A percentile compares a stretch with the other conserved stretches of the same genome.
Evolutionary conservation across 2,329 filamentous ascomycete genomes (phyloP).

Genomic region (Aureobasidium sp.): DNA sequence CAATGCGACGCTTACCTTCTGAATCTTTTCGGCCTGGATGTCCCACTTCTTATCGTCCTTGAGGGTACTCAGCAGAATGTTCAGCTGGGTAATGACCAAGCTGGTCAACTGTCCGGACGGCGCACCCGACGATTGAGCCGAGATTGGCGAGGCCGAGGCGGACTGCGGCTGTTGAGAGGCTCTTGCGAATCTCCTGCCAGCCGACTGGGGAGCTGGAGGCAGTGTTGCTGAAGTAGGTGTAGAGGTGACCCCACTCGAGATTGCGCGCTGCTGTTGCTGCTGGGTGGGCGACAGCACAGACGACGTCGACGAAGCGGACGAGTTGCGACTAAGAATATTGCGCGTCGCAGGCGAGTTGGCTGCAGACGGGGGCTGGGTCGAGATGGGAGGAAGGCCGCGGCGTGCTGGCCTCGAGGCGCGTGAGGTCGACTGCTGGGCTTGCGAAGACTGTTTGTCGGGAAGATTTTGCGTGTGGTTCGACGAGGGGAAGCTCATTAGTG

Average conservation of each 20-base stretch:
- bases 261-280: constrained; percentile 47
- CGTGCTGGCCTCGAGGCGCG: constrained; percentile 30
- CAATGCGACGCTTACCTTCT: constrained; percentile 59
- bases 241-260: constrained; percentile 47
- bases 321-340: constrained; percentile 46
- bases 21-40: constrained; percentile 81
- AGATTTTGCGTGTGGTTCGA: constrained; percentile 28
- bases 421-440: constrained; percentile 43
- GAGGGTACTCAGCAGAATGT: constrained; percentile 85
- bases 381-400: constrained; percentile 52
- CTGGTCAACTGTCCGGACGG: constrained; percentile 59
- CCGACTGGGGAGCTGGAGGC: constrained; percentile 36
- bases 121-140: constrained; percentile 34
- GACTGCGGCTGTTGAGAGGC: constrained; percentile 55
- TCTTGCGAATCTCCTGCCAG: constrained; percentile 51
- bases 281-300: constrained; percentile 49
- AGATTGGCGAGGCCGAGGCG: constrained; percentile 48
- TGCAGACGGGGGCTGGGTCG: constrained; percentile 41
- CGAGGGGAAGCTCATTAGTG: constrained; percentile 50
- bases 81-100: constrained; percentile 92
- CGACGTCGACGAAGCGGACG: constrained; percentile 48
- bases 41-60: constrained; percentile 98
- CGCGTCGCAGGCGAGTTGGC: constrained; percentile 37
- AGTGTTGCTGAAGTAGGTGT: constrained; percentile 51
- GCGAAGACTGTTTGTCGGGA: constrained; percentile 35